Conservation (phyloP, 345 rosid genomes). For the Brassica rapa region DNA sequence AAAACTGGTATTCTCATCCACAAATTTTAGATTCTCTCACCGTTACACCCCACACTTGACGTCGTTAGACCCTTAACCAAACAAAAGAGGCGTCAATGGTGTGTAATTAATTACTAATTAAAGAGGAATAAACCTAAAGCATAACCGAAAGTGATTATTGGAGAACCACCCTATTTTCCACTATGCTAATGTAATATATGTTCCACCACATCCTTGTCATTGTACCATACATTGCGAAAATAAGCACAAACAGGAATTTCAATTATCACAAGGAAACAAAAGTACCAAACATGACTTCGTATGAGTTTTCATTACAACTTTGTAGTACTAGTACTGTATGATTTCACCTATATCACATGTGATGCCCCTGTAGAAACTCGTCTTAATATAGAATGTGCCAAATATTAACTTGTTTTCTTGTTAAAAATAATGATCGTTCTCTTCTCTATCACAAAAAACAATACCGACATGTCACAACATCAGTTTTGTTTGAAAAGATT, state of each 20-base stretch:
- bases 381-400: background rate
- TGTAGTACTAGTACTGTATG: background rate
- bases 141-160: background rate
- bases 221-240: background rate
- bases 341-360: background rate
- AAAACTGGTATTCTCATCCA: conserved; percentile 36
- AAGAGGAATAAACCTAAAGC: background rate
- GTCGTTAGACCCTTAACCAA: background rate
- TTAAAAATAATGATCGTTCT: background rate
- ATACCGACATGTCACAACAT: background rate
- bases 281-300: background rate
- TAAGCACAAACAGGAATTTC: background rate
- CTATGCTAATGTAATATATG: background rate
- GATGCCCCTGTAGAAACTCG: background rate
- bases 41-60: conserved; percentile 1
- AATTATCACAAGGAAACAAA: background rate
- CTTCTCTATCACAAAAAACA: background rate
- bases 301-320: background rate
- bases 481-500: background rate
- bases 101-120: background rate
- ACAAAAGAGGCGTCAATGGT: background rate
- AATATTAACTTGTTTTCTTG: background rate
- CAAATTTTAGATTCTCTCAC: conserved; percentile 15
- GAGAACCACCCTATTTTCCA: background rate
- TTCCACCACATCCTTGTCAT: background rate